Base-by-base conservation (phyloP, 176 grass and related monocot species). In the Raddia guianensis region DNA sequence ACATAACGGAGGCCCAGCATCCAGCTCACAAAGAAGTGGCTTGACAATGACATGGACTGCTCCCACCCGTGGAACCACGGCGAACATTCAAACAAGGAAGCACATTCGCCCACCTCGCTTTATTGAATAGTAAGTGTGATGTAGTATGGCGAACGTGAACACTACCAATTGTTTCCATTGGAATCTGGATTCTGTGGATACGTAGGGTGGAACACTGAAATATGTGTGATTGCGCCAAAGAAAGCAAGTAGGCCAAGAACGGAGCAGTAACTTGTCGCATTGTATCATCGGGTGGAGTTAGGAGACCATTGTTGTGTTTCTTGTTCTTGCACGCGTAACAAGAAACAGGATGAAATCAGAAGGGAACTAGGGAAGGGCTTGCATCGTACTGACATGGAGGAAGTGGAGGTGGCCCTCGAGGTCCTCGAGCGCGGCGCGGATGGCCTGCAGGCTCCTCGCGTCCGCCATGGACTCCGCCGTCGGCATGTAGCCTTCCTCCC, bases 401-500 rank as follows among this genome's bases (percentile, higher is more conserved):
- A 89, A 94, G 71, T 87, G 89, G 73, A 94, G 86, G 86, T 94
- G 84, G 53, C 90, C 89, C 76, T 94, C 89, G 45, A 94, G 85
- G 63, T 94, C 86, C 81, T 94, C 92, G n/a, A 94, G 80, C 46
- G 92, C 92, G n/a, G 84, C 63, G 60, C 93, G 85, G 73, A 95
- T 91, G 73, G 89, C 84, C 68, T 86, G 80, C 21, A 95, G 84
- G 72, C 89, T 91, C 45, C 78, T 81, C 56, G 87, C 84, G 81
- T 88, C 93, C 40, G 49, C 81, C 81, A 88, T 85, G 76, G 67
- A 71, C 7, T 50, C 43, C 63, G 68, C 7, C 14, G 57, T n/a
- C 27, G 77, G 32, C 14, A 27, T n/a, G 15, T 72, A 7, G 16
- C 18, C 67, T 44, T 84, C 45, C 46, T 66, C 72, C 18, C 66